phyloP scores from a whole-genome alignment of 495 filamentous ascomycete species.

The Saxophila tyrrhenica region DNA sequence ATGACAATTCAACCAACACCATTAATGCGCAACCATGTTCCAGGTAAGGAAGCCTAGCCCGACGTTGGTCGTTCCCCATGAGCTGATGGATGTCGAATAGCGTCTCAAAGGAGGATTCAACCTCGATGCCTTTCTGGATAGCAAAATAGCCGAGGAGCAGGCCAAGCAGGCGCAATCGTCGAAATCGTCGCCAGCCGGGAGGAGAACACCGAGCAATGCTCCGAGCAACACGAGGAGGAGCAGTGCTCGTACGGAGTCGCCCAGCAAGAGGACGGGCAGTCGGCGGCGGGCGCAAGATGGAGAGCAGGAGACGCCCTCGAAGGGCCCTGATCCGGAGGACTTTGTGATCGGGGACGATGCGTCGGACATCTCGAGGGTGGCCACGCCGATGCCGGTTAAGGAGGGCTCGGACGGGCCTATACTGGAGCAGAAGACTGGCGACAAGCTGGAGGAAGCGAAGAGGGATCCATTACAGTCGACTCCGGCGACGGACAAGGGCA shows the following conservation, averaged over 20 bases:
- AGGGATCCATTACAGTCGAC: neutral
- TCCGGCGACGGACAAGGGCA: constrained; percentile 6
- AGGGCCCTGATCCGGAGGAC: constrained; percentile 64
- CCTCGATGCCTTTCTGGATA: constrained; percentile 51
- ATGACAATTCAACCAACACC: neutral
- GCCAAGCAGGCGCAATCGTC: constrained; percentile 54
- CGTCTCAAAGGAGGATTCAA: constrained; percentile 59
- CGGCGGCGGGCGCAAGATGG: constrained; percentile 35
- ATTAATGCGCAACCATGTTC: neutral
- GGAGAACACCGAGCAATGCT: constrained; percentile 33
- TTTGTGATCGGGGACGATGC: constrained; percentile 68
- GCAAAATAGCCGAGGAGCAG: constrained; percentile 80
- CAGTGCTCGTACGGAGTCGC: constrained; percentile 26
- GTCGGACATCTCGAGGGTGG: constrained; percentile 36
- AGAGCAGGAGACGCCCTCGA: constrained; percentile 41
- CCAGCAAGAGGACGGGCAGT: constrained; percentile 20
- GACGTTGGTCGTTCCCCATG: too few species aligned
- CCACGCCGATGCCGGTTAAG: constrained; percentile 38
- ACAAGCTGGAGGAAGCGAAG: constrained; percentile 10
- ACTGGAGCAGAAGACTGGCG: constrained; percentile 3
- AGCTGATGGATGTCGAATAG: constrained; percentile 36
- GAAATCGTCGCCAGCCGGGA: constrained; percentile 30
- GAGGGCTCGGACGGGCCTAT: constrained; percentile 3
- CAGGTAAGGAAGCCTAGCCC: neutral
- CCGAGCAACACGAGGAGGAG: constrained; percentile 35